Evolutionary conservation across 2,329 filamentous ascomycete genomes (phyloP), one percentile per base, ranked within the genome.

Genomic region (Alternaria triticina): DNA sequence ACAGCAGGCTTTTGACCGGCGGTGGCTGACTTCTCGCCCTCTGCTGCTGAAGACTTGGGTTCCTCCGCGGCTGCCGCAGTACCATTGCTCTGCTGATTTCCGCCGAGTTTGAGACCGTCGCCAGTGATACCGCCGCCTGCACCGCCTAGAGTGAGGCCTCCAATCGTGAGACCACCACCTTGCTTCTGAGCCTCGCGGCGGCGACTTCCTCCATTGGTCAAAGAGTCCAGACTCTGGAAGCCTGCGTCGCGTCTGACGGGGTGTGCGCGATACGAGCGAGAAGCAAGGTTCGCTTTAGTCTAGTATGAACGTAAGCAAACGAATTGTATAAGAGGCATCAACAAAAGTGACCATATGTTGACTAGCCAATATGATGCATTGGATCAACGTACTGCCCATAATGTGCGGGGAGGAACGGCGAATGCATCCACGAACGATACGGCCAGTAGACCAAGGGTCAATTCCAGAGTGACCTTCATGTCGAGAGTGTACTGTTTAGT

Each of bases 91-190:
- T 69, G 55, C 15, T 54, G 45, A 20, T 59, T 59, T 9, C 70
- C 70, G 36, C 66, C 70, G 13, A 74, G 61, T 15, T 71, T 70
- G 12, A 74, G 59, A 15, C 72, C 72, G 15, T 65, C 57, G 43
- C 69, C 70, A 15, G 61, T 68, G 25, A 75, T 75, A 8, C 75
- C 75, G n/a, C 76, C 75, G 25, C 64, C 69, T 22, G 69, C 36
- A 5, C 75, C 75, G 27, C 74, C 75, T 9, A 78, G 68, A n/a
- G 74, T 77, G 33, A 77, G 64, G 2, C 74, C 74, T 28, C 75
- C 74, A 22, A 77, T 72, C 15, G 58, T 64, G 17, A 77, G 60
- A 54, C 70, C 69, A 45, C 66, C 62, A 33, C 54, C 56, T 22
- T 55, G 36, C 54, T 68, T 62, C 22, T 67, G 67, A 27, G 46